Percentiles rank a stretch among this genome's conserved stretches.
Conservation (phyloP, 2,329 filamentous ascomycete genomes). For the Sordariomycetes sp. region DNA sequence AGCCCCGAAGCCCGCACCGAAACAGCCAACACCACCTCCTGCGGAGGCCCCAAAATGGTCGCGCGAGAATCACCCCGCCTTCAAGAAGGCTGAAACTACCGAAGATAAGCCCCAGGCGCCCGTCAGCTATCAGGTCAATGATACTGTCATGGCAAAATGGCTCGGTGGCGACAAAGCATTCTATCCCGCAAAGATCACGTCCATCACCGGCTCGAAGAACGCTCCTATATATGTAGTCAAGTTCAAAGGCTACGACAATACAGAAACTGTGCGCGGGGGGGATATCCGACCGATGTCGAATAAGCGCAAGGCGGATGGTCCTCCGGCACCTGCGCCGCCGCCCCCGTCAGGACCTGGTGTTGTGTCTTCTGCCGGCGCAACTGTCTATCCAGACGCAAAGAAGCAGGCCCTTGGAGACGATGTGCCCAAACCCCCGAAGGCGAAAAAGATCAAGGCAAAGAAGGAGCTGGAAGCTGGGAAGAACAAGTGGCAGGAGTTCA, state of each 20-base stretch:
- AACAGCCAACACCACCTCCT: slow-evolving; percentile 28
- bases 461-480: slow-evolving; percentile 88
- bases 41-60: slow-evolving; percentile 66
- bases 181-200: slow-evolving; percentile 88
- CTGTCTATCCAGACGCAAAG: slow-evolving; percentile 51
- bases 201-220: slow-evolving; percentile 84
- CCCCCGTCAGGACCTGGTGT: slow-evolving; percentile 27
- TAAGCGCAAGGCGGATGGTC: slow-evolving; percentile 82
- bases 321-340: slow-evolving; percentile 37
- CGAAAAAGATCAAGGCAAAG: slow-evolving; percentile 86
- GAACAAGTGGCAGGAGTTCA: slow-evolving; percentile 92
- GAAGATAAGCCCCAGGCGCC: slow-evolving; percentile 46
- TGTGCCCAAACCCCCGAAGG: slow-evolving; percentile 60
- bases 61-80: slow-evolving; percentile 71
- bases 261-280: slow-evolving; percentile 70
- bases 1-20: slow-evolving; percentile 34
- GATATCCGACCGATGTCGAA: slow-evolving; percentile 75
- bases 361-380: slow-evolving; percentile 47
- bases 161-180: slow-evolving; percentile 79
- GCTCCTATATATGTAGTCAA: slow-evolving; percentile 90
- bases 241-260: slow-evolving; percentile 84
- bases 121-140: slow-evolving; percentile 72
- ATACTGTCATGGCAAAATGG: slow-evolving; percentile 87
- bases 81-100: slow-evolving; percentile 41
- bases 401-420: slow-evolving; percentile 56